Conservation (phyloP, 768 basidiomycete genomes). For the Lentinula raphanica region DNA sequence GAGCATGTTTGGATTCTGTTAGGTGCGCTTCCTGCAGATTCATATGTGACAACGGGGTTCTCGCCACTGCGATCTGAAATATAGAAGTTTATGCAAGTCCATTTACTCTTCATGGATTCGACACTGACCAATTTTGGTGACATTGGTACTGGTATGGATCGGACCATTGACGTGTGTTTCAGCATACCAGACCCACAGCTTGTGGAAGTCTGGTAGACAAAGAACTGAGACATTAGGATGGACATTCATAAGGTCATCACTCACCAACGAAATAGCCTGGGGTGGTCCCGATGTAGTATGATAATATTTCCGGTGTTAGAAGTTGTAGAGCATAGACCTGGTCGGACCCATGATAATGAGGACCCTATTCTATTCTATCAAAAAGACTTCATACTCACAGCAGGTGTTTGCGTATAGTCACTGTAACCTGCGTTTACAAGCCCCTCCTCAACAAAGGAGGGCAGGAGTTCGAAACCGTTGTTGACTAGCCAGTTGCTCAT, state of each 20-base stretch:
- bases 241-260: neutral
- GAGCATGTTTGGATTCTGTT: neutral
- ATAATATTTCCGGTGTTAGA: slow-evolving; percentile 6
- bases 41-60: neutral
- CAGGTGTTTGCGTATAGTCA: neutral
- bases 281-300: neutral
- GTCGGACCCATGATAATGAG: neutral
- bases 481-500: neutral
- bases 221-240: neutral
- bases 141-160: neutral
- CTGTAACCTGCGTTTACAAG: slow-evolving; percentile 2
- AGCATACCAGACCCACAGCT: slow-evolving; percentile 4
- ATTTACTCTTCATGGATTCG: neutral
- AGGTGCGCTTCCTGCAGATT: neutral
- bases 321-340: slow-evolving; percentile 7
- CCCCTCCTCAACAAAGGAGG: neutral
- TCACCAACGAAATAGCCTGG: slow-evolving; percentile 4
- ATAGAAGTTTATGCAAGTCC: neutral
- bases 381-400: neutral
- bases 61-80: slow-evolving; percentile 4
- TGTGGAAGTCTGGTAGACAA: slow-evolving; percentile 2
- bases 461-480: neutral
- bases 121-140: slow-evolving; percentile 4
- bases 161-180: neutral
- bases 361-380: neutral